A percentile compares a stretch with the other conserved stretches of the same genome.
These are phyloP conservation scores for Teratosphaeria nubilosa DNA, from an alignment of 2,329 filamentous ascomycete species.

Conservation along the genomic window DNA sequence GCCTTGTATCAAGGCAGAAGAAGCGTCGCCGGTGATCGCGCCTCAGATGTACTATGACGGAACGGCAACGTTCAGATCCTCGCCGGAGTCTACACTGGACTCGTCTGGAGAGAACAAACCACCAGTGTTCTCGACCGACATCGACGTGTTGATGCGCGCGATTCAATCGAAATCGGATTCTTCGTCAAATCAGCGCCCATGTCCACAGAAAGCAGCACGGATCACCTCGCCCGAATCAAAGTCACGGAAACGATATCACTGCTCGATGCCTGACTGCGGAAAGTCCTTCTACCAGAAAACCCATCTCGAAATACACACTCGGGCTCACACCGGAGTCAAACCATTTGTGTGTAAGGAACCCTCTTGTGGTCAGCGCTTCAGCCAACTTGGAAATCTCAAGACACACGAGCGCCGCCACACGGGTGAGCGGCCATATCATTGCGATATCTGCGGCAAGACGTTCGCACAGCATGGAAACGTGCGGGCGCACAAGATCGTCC, in stretches of 20 bases:
- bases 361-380: constrained; percentile 70
- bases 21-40: constrained; percentile 32
- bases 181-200: not conserved
- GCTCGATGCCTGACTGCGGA: constrained; percentile 61
- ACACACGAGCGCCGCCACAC: constrained; percentile 83
- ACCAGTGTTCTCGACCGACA: constrained; percentile 63
- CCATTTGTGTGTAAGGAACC: constrained; percentile 76
- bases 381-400: constrained; percentile 84
- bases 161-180: constrained; percentile 55
- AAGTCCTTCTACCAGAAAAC: constrained; percentile 88
- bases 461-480: constrained; percentile 85
- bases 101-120: constrained; percentile 27
- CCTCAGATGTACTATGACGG: constrained; percentile 29
- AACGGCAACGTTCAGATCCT: not conserved
- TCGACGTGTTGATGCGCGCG: constrained; percentile 80
- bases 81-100: constrained; percentile 34
- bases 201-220: not conserved
- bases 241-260: constrained; percentile 59
- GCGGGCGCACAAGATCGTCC: constrained; percentile 71
- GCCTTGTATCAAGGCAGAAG: constrained; percentile 35
- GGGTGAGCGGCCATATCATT: constrained; percentile 74
- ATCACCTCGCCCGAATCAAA: constrained; percentile 1
- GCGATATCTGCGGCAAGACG: constrained; percentile 66
- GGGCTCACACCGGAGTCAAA: constrained; percentile 80
- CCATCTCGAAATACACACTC: constrained; percentile 79